Conservation (phyloP, 768 basidiomycete genomes). For the Cantharellus cinnabarinus region DNA sequence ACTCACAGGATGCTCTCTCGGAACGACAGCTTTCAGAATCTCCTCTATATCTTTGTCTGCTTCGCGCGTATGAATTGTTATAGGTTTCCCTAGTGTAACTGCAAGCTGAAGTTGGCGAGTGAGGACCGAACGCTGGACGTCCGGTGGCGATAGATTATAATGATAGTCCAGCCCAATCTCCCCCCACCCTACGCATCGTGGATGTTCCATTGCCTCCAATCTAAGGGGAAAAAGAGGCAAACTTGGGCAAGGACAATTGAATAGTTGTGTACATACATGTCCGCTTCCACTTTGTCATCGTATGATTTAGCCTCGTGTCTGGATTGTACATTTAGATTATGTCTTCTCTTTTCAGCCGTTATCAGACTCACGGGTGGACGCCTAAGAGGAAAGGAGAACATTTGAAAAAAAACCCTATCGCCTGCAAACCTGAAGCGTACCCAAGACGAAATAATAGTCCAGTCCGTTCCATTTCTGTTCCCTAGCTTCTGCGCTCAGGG, state of each 20-base stretch:
- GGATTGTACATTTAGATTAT: neutral
- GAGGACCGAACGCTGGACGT: slow-evolving; percentile 46
- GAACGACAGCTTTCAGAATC: slow-evolving; percentile 59
- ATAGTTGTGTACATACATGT: slow-evolving; percentile 29
- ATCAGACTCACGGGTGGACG: slow-evolving; percentile 5
- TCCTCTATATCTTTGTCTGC: slow-evolving; percentile 66
- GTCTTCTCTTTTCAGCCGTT: neutral
- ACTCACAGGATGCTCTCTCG: slow-evolving; percentile 41
- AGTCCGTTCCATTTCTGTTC: slow-evolving; percentile 39
- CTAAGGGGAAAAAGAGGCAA: slow-evolving; percentile 17
- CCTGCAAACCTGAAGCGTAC: neutral
- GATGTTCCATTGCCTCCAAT: slow-evolving; percentile 54
- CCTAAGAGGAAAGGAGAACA: neutral
- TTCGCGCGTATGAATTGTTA: slow-evolving; percentile 75
- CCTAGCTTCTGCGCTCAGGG: slow-evolving; percentile 29
- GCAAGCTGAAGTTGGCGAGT: slow-evolving; percentile 47
- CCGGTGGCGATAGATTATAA: slow-evolving; percentile 56
- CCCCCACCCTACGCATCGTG: slow-evolving; percentile 72
- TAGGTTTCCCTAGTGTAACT: slow-evolving; percentile 45
- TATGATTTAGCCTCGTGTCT: slow-evolving; percentile 56
- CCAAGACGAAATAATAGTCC: slow-evolving; percentile 65
- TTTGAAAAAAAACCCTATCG: neutral
- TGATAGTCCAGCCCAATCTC: slow-evolving; percentile 78
- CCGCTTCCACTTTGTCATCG: slow-evolving; percentile 41
- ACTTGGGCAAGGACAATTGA: neutral